These are phyloP conservation scores for Perilla frutescens DNA, from an alignment of 257 asterid species.

Conservation along the genomic window DNA sequence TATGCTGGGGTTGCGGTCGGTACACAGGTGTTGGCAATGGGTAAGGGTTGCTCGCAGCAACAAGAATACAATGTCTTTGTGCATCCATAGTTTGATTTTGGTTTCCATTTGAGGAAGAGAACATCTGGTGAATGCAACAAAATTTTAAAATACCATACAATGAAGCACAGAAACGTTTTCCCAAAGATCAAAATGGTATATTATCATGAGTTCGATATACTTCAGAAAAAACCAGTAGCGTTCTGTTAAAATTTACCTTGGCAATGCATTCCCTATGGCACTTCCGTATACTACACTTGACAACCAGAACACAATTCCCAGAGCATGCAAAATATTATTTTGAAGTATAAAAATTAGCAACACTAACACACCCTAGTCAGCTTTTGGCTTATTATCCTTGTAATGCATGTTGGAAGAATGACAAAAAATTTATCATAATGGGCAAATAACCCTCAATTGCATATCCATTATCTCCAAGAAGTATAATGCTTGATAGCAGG, in stretches of 20 bases:
- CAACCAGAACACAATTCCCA: not conserved
- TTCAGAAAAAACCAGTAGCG: not conserved
- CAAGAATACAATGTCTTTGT: constrained; percentile 84
- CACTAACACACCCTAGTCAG: not conserved
- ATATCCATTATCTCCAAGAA: not conserved
- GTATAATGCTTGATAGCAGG: not conserved
- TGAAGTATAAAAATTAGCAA: not conserved
- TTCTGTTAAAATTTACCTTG: not conserved
- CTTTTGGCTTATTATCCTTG: not conserved
- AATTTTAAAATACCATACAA: constrained; percentile 17
- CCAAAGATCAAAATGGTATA: constrained; percentile 1
- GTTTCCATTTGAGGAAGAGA: constrained; percentile 59
- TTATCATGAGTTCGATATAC: not conserved
- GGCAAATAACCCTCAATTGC: constrained; percentile 13
- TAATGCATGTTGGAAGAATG: not conserved
- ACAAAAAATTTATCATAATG: not conserved
- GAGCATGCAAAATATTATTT: constrained; percentile 13
- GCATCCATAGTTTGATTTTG: constrained; percentile 71
- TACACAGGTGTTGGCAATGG: constrained; percentile 81
- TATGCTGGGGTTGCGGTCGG: constrained; percentile 59
- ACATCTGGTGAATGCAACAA: constrained; percentile 62
- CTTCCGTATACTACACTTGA: not conserved
- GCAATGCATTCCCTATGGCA: not conserved
- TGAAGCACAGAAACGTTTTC: constrained; percentile 18
- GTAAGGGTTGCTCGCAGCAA: constrained; percentile 93